These are phyloP conservation scores for Rhododendron henanense DNA, from an alignment of 148 eudicot species.

Conservation along the genomic window DNA sequence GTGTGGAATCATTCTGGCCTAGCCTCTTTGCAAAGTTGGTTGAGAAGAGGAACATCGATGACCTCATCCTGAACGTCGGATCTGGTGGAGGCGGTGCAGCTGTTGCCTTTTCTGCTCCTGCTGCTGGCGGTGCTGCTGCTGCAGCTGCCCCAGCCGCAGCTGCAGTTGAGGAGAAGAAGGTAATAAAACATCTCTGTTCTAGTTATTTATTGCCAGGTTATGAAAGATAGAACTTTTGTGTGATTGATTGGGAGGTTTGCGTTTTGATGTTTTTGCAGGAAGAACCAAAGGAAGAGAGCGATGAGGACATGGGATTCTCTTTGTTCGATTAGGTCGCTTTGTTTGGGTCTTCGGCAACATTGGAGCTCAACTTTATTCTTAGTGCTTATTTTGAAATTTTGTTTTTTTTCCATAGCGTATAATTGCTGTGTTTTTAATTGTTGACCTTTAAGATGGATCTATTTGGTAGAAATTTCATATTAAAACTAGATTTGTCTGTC, in stretches of 20 bases:
- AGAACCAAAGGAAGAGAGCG: constrained; percentile 27
- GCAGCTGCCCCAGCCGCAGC: not conserved
- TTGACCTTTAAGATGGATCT: not conserved
- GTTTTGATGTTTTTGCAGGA: constrained; percentile 5
- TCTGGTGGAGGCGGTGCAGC: not conserved
- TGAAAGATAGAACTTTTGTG: not conserved
- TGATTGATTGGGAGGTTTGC: not conserved
- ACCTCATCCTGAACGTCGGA: constrained; percentile 9
- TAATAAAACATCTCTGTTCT: not conserved
- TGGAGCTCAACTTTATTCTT: not conserved
- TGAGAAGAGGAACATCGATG: constrained; percentile 11
- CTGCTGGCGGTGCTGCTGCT: not conserved
- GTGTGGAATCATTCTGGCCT: constrained; percentile 14
- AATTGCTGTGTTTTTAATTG: not conserved
- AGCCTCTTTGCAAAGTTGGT: constrained; percentile 8
- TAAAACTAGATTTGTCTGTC: not conserved
- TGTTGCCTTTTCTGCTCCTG: not conserved
- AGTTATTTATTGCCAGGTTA: not conserved
- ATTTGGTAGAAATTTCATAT: not conserved
- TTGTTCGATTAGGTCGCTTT: constrained; percentile 22
- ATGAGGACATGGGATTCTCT: constrained; percentile 26
- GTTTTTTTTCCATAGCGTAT: not conserved
- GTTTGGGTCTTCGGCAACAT: not conserved
- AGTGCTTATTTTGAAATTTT: not conserved
- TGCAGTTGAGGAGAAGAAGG: constrained; percentile 15